Base-by-base conservation (phyloP, 106 monocot genomes). In the Agapanthus africanus region DNA sequence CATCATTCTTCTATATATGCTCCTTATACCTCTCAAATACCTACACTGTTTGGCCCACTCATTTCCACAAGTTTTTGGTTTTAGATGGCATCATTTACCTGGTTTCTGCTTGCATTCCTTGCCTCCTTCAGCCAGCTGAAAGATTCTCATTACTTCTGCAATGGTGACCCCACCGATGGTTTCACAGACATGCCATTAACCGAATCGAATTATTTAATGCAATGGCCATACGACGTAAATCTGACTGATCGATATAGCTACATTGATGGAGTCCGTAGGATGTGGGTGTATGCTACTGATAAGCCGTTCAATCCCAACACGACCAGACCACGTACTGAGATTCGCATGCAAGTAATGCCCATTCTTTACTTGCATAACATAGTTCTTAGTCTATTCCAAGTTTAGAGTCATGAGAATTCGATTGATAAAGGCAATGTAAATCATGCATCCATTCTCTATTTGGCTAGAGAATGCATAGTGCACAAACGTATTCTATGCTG, bases 111-210 rank as follows among this genome's bases (percentile, higher is more conserved):
- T 4, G 5, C 60, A 40, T 71, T 71, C 41, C 1, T 71, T 7
- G 40, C 26, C 42, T 59, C 37, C 26, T 31, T 60, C 42, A 31
- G 71, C 71, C 30, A 60, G 4, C 34, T 30, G 31, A 59, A 42
- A 27, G 60, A 31, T 41, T 4, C 19, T 33, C 54, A 1, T 40
- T n/a, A 57, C 25, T 71, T 73, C 22, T 76, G 61, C 63, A 33
- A 25, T 32, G 83, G 35, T 13, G 79, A 79, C 34, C 70, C 56
- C 3, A 70, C 68, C 15, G 47, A 68, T 33, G 68, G 68, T 19
- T 68, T 68, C 33, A 50, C 46, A 31, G 47, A 44, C 16, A 47
- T 70, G 7, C 54, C 70, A 31, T 38, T 70, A 38, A 70, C 52
- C 8, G 54, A 70, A 36, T 3, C 3, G 6, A 56, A 70, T 31